These are phyloP conservation scores for Vanrija humicola DNA, from an alignment of 1,284 basidiomycete species.

Conservation along the genomic window DNA sequence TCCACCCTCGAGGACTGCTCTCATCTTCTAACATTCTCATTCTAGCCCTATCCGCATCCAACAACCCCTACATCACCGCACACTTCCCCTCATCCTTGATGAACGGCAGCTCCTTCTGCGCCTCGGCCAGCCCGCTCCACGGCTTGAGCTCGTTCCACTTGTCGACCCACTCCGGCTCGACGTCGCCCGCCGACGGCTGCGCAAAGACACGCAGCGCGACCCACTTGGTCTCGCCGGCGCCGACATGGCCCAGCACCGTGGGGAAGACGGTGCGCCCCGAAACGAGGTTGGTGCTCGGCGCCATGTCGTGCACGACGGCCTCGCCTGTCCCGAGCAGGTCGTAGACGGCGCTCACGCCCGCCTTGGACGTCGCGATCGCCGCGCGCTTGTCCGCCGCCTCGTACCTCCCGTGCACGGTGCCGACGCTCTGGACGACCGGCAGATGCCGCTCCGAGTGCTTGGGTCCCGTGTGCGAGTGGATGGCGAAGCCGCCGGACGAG, in stretches of 20 bases:
- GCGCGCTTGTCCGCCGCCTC: not conserved
- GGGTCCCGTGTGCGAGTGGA: constrained; percentile 21
- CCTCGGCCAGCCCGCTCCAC: not conserved
- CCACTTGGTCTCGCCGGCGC: constrained; percentile 53
- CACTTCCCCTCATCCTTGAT: not conserved
- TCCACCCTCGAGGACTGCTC: too few species aligned
- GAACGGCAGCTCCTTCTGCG: not conserved
- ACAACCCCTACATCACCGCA: too few species aligned
- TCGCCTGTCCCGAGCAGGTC: constrained; percentile 13
- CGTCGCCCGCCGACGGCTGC: not conserved
- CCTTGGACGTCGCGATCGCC: constrained; percentile 18
- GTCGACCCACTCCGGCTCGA: constrained; percentile 11
- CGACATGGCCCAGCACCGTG: constrained; percentile 57
- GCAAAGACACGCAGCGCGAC: constrained; percentile 62
- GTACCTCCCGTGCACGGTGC: constrained; percentile 12
- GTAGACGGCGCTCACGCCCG: constrained; percentile 24
- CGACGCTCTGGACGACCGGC: not conserved
- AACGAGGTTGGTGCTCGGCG: constrained; percentile 67
- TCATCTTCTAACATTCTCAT: too few species aligned
- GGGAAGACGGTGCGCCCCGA: constrained; percentile 64
- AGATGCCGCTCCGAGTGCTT: constrained; percentile 19
- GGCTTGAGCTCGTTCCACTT: not conserved
- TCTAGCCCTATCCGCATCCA: too few species aligned
- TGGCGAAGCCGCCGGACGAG: constrained; percentile 25
- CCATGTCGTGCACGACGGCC: constrained; percentile 41